Conservation (phyloP, 1,284 basidiomycete species). For the Cutaneotrichosporon arboriforme region DNA sequence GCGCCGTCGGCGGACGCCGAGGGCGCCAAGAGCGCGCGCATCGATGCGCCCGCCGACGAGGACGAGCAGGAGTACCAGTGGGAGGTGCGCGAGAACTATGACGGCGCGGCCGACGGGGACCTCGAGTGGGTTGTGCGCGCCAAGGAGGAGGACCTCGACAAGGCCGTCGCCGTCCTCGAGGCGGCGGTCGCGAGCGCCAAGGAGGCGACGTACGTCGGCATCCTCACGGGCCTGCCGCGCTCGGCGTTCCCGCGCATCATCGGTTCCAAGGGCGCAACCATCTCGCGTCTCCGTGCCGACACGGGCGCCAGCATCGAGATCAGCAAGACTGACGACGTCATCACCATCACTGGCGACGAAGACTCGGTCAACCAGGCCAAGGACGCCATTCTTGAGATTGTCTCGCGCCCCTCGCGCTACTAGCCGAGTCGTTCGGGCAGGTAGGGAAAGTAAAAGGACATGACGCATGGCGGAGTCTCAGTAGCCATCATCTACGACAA, state of each 20-base stretch:
- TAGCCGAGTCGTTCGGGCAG: not conserved
- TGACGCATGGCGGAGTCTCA: not conserved
- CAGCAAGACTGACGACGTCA: conserved; percentile 70
- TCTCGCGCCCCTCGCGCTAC: conserved; percentile 27
- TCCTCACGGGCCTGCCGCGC: conserved; percentile 48
- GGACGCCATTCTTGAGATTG: conserved; percentile 70
- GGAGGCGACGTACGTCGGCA: conserved; percentile 48
- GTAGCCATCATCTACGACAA: too few relatives aligned
- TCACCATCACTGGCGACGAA: conserved; percentile 70
- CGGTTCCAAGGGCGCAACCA: conserved; percentile 65
- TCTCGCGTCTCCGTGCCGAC: conserved; percentile 72
- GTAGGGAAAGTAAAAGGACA: not conserved
- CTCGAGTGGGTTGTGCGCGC: conserved; percentile 71
- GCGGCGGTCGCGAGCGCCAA: conserved; percentile 69
- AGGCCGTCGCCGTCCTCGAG: conserved; percentile 65
- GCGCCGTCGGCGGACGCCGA: conserved; percentile 51
- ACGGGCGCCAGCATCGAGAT: conserved; percentile 86
- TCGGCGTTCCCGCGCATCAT: conserved; percentile 67
- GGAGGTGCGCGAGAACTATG: conserved; percentile 71
- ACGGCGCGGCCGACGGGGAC: conserved; percentile 64
- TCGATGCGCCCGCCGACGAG: conserved; percentile 53
- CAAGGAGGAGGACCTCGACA: conserved; percentile 65
- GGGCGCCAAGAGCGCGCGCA: conserved; percentile 58
- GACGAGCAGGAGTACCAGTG: conserved; percentile 48
- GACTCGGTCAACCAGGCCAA: conserved; percentile 67